A percentile compares a stretch with the other conserved stretches of the same genome.
Conservation (phyloP, 2,329 filamentous ascomycete species). For the Xylariaceae sp. region DNA sequence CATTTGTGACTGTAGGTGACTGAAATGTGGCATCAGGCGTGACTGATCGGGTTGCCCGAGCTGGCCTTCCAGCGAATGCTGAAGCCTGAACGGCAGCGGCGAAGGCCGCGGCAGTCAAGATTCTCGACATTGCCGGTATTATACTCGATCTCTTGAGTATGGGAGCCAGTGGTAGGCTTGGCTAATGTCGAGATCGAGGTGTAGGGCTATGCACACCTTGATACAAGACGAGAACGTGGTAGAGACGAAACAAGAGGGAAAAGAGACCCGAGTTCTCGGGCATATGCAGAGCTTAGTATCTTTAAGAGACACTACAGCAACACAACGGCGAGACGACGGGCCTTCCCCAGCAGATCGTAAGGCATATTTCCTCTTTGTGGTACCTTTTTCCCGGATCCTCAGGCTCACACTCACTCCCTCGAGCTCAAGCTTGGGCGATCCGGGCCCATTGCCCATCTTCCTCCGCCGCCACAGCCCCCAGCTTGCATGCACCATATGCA, state of each 20-base stretch:
- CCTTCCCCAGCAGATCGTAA: slow-evolving; percentile 10
- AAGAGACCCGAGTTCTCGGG: slow-evolving; percentile 5
- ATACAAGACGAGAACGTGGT: too few species aligned
- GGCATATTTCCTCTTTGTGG: slow-evolving; percentile 14
- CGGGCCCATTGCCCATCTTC: slow-evolving; percentile 2
- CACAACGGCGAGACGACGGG: neutral
- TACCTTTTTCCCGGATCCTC: neutral
- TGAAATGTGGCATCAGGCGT: slow-evolving; percentile 33
- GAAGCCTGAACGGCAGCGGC: slow-evolving; percentile 33
- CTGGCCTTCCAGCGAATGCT: slow-evolving; percentile 28
- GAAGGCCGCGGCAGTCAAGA: slow-evolving; percentile 29
- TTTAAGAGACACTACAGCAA: slow-evolving; percentile 9
- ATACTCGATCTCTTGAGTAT: slow-evolving; percentile 4
- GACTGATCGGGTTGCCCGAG: slow-evolving; percentile 33
- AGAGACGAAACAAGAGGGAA: slow-evolving; percentile 2
- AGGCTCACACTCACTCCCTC: neutral
- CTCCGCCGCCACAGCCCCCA: neutral
- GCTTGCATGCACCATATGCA: slow-evolving; percentile 13
- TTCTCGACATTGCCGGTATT: slow-evolving; percentile 21
- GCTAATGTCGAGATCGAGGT: slow-evolving; percentile 4
- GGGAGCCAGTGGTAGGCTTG: neutral
- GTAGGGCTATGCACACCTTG: slow-evolving; percentile 2
- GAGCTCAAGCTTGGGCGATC: slow-evolving; percentile 2
- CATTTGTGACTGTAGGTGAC: slow-evolving; percentile 39
- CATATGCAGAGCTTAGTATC: slow-evolving; percentile 2